Evolutionary conservation across 805 yeast species (phyloP).

Genomic region (Saccharomyces cerevisiae): DNA sequence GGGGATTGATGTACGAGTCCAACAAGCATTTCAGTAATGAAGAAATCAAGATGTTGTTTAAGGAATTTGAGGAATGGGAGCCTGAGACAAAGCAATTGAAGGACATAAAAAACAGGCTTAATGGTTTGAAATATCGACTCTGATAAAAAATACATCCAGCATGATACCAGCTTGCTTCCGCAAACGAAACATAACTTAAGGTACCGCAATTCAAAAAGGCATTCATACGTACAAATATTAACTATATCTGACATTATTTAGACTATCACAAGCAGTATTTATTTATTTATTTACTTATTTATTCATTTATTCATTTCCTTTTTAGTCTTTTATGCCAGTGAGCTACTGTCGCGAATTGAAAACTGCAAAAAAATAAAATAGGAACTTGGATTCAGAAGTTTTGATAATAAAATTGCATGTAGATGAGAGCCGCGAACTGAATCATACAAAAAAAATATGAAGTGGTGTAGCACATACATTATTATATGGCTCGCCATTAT

Average conservation of each 20-base stretch:
- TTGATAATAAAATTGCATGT: neutral
- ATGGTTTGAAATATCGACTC: constrained; percentile 37
- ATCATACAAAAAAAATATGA: neutral
- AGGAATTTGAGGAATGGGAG: constrained; percentile 75
- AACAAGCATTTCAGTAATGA: constrained; percentile 43
- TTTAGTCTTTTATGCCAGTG: neutral
- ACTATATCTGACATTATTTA: neutral
- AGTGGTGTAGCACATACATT: neutral
- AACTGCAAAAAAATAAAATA: neutral
- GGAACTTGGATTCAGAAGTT: neutral
- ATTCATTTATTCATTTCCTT: neutral
- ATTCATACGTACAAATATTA: too few relatives aligned
- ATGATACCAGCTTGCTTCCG: neutral
- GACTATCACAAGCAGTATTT: neutral
- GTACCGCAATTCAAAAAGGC: neutral
- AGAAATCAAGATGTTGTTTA: constrained; percentile 53
- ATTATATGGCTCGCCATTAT: neutral
- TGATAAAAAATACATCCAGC: constrained; percentile 7
- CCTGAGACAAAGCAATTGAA: constrained; percentile 77
- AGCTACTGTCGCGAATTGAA: neutral
- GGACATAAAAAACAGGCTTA: constrained; percentile 73
- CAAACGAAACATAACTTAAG: neutral
- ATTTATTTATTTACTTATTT: neutral
- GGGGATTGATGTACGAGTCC: constrained; percentile 70
- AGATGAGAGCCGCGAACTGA: neutral